Percentiles rank a stretch among this genome's conserved stretches.
These are phyloP conservation scores for Haberlea rhodopensis DNA, from an alignment of 257 asterid genomes.

Conservation along the genomic window DNA sequence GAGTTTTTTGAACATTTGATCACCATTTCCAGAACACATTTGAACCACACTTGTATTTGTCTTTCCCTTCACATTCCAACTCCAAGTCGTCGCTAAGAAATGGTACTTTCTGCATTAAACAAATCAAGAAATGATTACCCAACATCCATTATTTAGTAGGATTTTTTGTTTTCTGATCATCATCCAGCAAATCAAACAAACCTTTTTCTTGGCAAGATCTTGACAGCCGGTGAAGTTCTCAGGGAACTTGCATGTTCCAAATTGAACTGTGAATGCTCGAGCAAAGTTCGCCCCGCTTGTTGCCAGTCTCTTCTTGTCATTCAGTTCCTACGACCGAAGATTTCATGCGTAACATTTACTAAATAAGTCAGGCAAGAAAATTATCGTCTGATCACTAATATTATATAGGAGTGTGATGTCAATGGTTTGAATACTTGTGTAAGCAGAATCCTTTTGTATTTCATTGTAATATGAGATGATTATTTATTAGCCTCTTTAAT, in stretches of 20 bases:
- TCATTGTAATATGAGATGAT: too few species aligned
- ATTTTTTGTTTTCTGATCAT: too few species aligned
- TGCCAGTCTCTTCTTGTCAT: slow-evolving; percentile 95
- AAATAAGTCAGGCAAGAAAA: too few species aligned
- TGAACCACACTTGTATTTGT: slow-evolving; percentile 92
- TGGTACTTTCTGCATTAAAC: slow-evolving; percentile 76
- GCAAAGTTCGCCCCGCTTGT: slow-evolving; percentile 96
- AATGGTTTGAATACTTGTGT: too few species aligned
- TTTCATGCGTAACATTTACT: background rate
- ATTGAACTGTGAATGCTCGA: slow-evolving; percentile 87
- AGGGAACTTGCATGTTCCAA: slow-evolving; percentile 97
- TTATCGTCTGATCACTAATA: too few species aligned
- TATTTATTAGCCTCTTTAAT: too few species aligned
- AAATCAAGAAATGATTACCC: background rate
- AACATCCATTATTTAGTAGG: too few species aligned
- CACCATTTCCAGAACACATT: slow-evolving; percentile 99
- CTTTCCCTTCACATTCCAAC: slow-evolving; percentile 91
- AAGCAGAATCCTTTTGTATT: too few species aligned
- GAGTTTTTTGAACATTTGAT: slow-evolving; percentile 25
- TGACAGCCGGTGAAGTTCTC: slow-evolving; percentile 99
- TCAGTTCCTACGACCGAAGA: slow-evolving; percentile 62
- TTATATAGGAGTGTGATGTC: too few species aligned
- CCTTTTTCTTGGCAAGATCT: slow-evolving; percentile 98
- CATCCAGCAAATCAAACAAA: slow-evolving; percentile 9
- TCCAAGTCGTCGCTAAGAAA: slow-evolving; percentile 72